Percentiles rank a stretch among this genome's conserved stretches.
phyloP scores from a whole-genome alignment of 495 filamentous ascomycete species.

The Aspergillus ellipticus region DNA sequence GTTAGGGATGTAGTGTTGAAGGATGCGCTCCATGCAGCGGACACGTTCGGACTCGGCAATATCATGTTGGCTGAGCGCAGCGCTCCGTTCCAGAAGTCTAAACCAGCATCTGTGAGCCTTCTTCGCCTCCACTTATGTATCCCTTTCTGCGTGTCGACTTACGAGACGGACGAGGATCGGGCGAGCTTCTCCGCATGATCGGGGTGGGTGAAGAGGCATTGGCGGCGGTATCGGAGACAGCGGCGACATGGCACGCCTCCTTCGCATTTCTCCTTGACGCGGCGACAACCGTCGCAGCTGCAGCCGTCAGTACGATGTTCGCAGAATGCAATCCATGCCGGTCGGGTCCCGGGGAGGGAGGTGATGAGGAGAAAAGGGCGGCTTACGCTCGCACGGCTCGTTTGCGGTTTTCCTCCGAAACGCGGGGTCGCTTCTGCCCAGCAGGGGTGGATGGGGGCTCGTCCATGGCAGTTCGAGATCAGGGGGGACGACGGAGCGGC shows the following conservation, averaged over 20 bases:
- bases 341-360: not conserved
- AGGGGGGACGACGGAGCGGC: slow-evolving; percentile 14
- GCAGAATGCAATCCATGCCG: not conserved
- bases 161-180: slow-evolving; percentile 39
- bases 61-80: slow-evolving; percentile 37
- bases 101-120: slow-evolving; percentile 1
- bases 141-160: slow-evolving; percentile 14
- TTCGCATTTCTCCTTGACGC: slow-evolving; percentile 51
- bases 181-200: slow-evolving; percentile 34
- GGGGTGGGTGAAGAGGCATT: slow-evolving; percentile 46
- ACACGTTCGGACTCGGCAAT: slow-evolving; percentile 42
- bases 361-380: not conserved
- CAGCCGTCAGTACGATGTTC: slow-evolving; percentile 10
- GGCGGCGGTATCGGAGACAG: slow-evolving; percentile 45
- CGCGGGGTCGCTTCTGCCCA: slow-evolving; percentile 43
- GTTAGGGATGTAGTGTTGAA: slow-evolving; percentile 42
- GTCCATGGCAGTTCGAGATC: slow-evolving; percentile 23
- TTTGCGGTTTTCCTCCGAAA: slow-evolving; percentile 49
- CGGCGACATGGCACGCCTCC: slow-evolving; percentile 49
- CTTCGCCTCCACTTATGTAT: not conserved
- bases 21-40: slow-evolving; percentile 42
- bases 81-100: slow-evolving; percentile 37
- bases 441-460: slow-evolving; percentile 26
- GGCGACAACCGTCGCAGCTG: slow-evolving; percentile 47
- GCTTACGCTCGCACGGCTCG: slow-evolving; percentile 46